Base-by-base conservation (phyloP, 331 rosid genomes). In the Phaseolus coccineus region DNA sequence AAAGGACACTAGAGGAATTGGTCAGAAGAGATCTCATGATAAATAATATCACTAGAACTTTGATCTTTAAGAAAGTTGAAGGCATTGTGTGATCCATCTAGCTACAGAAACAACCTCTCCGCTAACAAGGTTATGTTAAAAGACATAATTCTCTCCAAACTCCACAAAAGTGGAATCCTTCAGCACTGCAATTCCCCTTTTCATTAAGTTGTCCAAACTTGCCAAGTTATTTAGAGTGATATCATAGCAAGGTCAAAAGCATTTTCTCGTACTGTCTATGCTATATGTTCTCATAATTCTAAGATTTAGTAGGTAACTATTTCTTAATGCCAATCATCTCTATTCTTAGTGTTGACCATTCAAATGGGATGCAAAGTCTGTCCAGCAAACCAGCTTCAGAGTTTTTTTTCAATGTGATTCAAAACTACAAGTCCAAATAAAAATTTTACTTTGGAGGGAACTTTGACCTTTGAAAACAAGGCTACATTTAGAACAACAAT, bases 391-490 rank as follows among this genome's bases (percentile, higher is more conserved):
- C 77, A 56, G 59, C 24, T 67, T 66, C 46, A 65, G 47, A 79
- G 19, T 27, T 66, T 25, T 27, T 10, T 27, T 58, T 33, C 16
- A 46, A 56, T 47, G 37, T 19, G 27, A 51, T 48, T 79, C 44
- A 79, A 70, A 79, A 68, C 69, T 55, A 42, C 50, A 55, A 14
- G 55, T 55, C 39, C 67, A 30, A 46, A 44, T 59, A 16, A 63
- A 74, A 73, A 15, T 58, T 46, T 67, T 27, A 58, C 65, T 47
- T 65, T 46, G 27, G 62, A 59, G 33, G 72, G 78, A 79, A 71
- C 63, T 35, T 72, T 39, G 50, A 62, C 30, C 25, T 30, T 24
- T 55, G 14, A 30, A 58, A 22, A 71, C 39, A 67, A 35, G 25
- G 44, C 47, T 19, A 47, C 33, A 61, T 22, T 44, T 69, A 69